These are phyloP conservation scores for Letharia lupina DNA, from an alignment of 495 filamentous ascomycete genomes.

Conservation along the genomic window DNA sequence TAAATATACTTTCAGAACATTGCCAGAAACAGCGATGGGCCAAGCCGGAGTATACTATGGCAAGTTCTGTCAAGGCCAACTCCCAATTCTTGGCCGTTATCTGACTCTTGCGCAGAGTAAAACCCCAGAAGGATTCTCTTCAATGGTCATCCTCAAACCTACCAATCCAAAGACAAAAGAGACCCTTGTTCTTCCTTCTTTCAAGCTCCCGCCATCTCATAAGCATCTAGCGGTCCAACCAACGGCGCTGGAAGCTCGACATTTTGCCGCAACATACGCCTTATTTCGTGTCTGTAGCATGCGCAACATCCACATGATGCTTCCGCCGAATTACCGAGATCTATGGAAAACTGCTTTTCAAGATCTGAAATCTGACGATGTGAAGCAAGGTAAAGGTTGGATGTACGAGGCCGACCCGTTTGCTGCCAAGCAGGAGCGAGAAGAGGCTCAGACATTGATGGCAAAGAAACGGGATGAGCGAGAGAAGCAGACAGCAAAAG, in stretches of 20 bases:
- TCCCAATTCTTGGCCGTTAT: not conserved
- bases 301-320: conserved; percentile 86
- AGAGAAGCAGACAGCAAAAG: conserved; percentile 54
- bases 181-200: conserved; percentile 61
- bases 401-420: conserved; percentile 97
- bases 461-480: conserved; percentile 59
- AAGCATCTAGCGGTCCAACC: conserved; percentile 59
- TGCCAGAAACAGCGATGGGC: conserved; percentile 94
- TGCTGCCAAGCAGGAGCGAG: conserved; percentile 63
- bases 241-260: conserved; percentile 78
- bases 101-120: conserved; percentile 33
- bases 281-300: conserved; percentile 87
- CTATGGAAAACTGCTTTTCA: conserved; percentile 84
- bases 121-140: conserved; percentile 57
- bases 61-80: conserved; percentile 29
- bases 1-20: conserved; percentile 87
- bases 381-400: conserved; percentile 70
- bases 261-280: conserved; percentile 85
- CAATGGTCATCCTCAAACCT: conserved; percentile 66
- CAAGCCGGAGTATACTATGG: conserved; percentile 81
- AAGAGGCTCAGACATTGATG: conserved; percentile 59
- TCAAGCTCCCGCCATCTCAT: conserved; percentile 66
- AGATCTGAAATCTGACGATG: conserved; percentile 65
- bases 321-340: conserved; percentile 80
- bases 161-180: conserved; percentile 80